These are phyloP conservation scores for Colletotrichum orbiculare DNA, from an alignment of 2,329 filamentous ascomycete genomes.

Conservation along the genomic window DNA sequence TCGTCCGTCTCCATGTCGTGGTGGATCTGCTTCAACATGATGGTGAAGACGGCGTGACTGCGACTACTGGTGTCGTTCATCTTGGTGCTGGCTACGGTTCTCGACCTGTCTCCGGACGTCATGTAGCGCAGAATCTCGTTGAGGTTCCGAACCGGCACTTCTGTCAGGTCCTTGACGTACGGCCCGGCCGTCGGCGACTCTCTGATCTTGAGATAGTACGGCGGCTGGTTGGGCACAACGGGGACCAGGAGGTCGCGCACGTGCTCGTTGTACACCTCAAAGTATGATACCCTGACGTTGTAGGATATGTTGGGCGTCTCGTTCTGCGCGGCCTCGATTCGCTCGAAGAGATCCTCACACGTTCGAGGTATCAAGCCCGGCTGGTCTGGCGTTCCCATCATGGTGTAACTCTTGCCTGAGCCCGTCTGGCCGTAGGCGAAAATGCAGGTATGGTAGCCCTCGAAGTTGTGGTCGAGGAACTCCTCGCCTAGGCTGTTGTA, in stretches of 20 bases:
- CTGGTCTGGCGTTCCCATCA: conserved; percentile 89
- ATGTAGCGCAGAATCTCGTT: conserved; percentile 90
- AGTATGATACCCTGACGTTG: conserved; percentile 97
- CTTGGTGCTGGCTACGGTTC: conserved; percentile 93
- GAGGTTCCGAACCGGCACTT: conserved; percentile 89
- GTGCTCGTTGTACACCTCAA: conserved; percentile 99
- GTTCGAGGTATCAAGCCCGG: conserved; percentile 94
- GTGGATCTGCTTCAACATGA: conserved; percentile 97
- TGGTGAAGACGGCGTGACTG: conserved; percentile 97
- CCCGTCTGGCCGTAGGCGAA: conserved; percentile 99
- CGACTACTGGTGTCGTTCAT: conserved; percentile 99
- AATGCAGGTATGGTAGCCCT: conserved; percentile 98
- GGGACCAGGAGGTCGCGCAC: conserved; percentile 92
- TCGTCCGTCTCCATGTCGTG: conserved; percentile 98
- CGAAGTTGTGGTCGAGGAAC: conserved; percentile 98
- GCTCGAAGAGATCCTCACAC: conserved; percentile 94
- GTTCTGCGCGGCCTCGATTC: conserved; percentile 81
- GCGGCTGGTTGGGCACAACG: conserved; percentile 73
- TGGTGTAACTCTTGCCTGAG: conserved; percentile 97
- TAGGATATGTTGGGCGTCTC: conserved; percentile 94
- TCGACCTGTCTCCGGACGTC: conserved; percentile 87
- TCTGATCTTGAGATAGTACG: conserved; percentile 95
- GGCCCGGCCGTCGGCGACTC: conserved; percentile 95
- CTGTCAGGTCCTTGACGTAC: conserved; percentile 96
- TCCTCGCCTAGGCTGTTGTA: conserved; percentile 96